These are phyloP conservation scores for Salix viminalis DNA, from an alignment of 345 rosid genomes.

Conservation along the genomic window DNA sequence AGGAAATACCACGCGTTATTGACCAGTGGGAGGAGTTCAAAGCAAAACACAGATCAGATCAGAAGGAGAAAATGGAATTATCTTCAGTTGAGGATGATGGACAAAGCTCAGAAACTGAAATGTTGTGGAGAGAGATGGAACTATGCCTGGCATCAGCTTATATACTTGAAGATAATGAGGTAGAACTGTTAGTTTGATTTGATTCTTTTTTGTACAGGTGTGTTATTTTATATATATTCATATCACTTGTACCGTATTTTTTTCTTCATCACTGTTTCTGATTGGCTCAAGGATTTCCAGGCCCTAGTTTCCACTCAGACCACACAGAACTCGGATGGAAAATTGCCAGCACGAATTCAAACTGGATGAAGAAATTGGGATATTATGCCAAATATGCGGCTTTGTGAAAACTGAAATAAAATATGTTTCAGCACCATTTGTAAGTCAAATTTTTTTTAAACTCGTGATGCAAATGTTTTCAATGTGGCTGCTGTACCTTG, in stretches of 20 bases:
- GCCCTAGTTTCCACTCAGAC: conserved; percentile 38
- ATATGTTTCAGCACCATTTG: conserved; percentile 71
- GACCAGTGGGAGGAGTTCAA: conserved; percentile 72
- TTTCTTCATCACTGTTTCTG: conserved; percentile 4
- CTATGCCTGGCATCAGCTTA: conserved; percentile 66
- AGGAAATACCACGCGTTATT: conserved; percentile 49
- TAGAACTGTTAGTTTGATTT: conserved; percentile 9
- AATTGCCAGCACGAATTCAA: conserved; percentile 59
- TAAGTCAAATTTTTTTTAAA: conserved; percentile 48
- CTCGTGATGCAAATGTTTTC: not conserved
- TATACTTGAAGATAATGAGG: conserved; percentile 78
- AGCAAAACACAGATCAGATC: conserved; percentile 25
- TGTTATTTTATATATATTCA: not conserved
- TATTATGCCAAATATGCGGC: conserved; percentile 65
- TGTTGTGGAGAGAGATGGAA: conserved; percentile 93
- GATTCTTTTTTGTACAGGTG: not conserved
- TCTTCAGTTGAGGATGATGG: conserved; percentile 44
- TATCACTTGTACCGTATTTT: not conserved
- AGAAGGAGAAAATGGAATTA: conserved; percentile 31
- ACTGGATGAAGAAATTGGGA: conserved; percentile 76
- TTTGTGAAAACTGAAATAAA: conserved; percentile 67
- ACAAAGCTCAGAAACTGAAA: conserved; percentile 63
- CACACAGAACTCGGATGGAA: conserved; percentile 31
- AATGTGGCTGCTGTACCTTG: not conserved
- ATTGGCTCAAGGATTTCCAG: conserved; percentile 20